Evolutionary conservation across 73 alveolate species (phyloP).

Genomic region (Uronychia setigera): DNA sequence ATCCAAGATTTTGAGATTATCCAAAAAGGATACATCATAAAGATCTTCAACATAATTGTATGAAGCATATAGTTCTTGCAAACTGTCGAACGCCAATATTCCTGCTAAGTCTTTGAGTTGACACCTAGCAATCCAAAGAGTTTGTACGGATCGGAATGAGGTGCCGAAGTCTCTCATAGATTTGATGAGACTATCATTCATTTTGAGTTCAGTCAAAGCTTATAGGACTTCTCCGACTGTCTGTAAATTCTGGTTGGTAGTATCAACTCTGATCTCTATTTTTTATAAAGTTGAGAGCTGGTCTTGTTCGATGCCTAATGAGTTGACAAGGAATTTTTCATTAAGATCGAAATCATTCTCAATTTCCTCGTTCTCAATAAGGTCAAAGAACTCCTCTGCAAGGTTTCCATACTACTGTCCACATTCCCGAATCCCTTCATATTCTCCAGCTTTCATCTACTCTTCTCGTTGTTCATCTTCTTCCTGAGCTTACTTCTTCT

Average conservation of each 20-base stretch:
- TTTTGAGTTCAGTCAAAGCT: conserved; percentile 26
- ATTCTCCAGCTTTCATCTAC: conserved; percentile 16
- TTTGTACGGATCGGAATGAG: conserved; percentile 28
- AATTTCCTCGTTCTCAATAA: conserved; percentile 38
- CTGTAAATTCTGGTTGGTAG: conserved; percentile 30
- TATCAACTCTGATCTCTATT: conserved; percentile 57
- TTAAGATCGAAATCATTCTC: conserved; percentile 37
- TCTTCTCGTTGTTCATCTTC: not conserved
- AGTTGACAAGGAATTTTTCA: conserved; percentile 38
- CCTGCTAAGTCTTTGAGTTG: conserved; percentile 53
- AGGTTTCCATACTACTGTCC: conserved; percentile 28
- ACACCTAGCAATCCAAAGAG: conserved; percentile 44
- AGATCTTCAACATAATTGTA: conserved; percentile 53
- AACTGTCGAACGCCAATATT: conserved; percentile 44
- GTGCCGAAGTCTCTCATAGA: conserved; percentile 61
- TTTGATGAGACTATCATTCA: conserved; percentile 48
- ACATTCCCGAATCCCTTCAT: not conserved
- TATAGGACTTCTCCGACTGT: conserved; percentile 45
- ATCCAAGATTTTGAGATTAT: conserved; percentile 39
- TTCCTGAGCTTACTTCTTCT: conserved; percentile 5
- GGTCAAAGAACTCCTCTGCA: conserved; percentile 30
- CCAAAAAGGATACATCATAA: conserved; percentile 52
- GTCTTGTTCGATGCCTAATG: conserved; percentile 22
- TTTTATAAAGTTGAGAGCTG: conserved; percentile 35
- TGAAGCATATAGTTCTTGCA: conserved; percentile 50